Evolutionary conservation across 768 basidiomycete genomes (phyloP), one percentile per base, ranked within the genome.

Genomic region (Polyporus arcularius): DNA sequence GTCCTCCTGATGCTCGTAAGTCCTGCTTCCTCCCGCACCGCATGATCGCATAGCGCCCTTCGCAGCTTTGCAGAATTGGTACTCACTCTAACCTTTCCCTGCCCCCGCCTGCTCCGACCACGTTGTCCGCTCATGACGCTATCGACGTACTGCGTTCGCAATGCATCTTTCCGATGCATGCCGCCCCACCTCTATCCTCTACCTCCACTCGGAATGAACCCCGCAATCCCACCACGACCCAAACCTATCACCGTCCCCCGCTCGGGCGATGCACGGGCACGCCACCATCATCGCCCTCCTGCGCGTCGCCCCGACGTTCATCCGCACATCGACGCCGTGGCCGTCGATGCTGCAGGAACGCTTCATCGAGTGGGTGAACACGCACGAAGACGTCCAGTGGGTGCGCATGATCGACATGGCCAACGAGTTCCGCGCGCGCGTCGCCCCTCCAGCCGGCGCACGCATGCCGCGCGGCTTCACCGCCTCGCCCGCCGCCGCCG

Each of bases 341-440:
- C 32, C 32, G 5, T 35, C 32, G 32, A 35, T 38, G 35, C 28
- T 52, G 26, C 60, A 87, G 82, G 86, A 90, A 68, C 79, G 86
- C 46, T 88, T 89, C 72, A 88, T 90, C 62, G 85, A 88, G 66
- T 89, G 87, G 85, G 76, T 90, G 42, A 88, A 89, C 67, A 82
- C 80, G 4, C 87, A 89, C 68, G 83, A 85, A 15, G 81, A 84
- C 50, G 82, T 90, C 3, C 79, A 89, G 57, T 90, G 86, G 85
- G 86, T 85, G 30, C 82, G 85, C 11, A 83, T 89, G 82, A 79
- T 82, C 63, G 84, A 88, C 59, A 87, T 90, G 81, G 82, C 82
- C 15, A 73, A 78, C 48, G 85, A 86, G 38, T 88, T 88, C 68
- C 80, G 86, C 60, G 74, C 73, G 21, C 83, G 82, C 64, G 79